Evolutionary conservation across 306 rosid genomes (phyloP).

Genomic region (Prunus persica): DNA sequence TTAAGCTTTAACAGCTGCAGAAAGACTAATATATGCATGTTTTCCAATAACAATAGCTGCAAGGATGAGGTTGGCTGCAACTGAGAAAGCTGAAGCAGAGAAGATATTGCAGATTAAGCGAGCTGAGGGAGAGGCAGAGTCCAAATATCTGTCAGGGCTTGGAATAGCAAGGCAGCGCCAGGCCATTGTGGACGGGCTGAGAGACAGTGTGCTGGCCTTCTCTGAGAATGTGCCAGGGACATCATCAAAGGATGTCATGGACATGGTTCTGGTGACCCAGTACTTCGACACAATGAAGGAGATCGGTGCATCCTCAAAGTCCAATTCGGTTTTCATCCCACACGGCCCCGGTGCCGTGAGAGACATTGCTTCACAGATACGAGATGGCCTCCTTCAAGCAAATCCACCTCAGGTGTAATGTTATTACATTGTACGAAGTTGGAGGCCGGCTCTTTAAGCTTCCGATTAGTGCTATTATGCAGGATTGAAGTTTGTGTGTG

Average conservation of each 20-base stretch:
- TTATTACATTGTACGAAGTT: neutral
- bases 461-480: neutral
- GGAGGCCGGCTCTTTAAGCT: neutral
- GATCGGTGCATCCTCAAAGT: slow-evolving; percentile 48
- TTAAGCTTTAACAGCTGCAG: no score
- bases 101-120: slow-evolving; percentile 53
- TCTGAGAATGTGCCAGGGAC: slow-evolving; percentile 52
- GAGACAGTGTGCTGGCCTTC: slow-evolving; percentile 60
- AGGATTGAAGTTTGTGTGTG: neutral
- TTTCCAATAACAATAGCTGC: slow-evolving; percentile 33
- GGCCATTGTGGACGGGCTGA: slow-evolving; percentile 57
- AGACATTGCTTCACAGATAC: slow-evolving; percentile 48
- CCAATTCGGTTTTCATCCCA: slow-evolving; percentile 51
- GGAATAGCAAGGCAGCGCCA: slow-evolving; percentile 62
- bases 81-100: slow-evolving; percentile 53
- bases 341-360: slow-evolving; percentile 56
- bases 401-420: neutral
- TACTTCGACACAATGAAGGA: slow-evolving; percentile 59
- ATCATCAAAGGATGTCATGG: slow-evolving; percentile 55
- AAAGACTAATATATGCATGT: neutral
- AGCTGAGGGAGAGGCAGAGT: slow-evolving; percentile 58
- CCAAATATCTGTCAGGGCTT: slow-evolving; percentile 50
- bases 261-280: slow-evolving; percentile 57
- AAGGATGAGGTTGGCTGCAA: slow-evolving; percentile 54
- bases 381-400: slow-evolving; percentile 56